These are phyloP conservation scores for Paecilomyces dactylethromorphus DNA, from an alignment of 2,329 filamentous ascomycete species.

Conservation along the genomic window DNA sequence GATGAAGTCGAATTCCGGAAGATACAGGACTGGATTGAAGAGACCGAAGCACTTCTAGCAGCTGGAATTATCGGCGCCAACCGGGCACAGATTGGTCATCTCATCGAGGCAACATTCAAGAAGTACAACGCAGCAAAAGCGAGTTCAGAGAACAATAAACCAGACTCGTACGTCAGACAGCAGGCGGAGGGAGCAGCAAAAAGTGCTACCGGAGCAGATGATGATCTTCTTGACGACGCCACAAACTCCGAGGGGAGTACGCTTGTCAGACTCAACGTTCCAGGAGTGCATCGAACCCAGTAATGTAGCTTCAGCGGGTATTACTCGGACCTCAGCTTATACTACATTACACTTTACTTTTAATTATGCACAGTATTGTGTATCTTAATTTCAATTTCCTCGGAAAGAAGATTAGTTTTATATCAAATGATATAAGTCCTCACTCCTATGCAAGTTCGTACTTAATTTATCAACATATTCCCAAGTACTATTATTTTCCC, in stretches of 20 bases:
- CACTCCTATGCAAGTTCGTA: too few relatives aligned
- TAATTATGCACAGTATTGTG: neutral
- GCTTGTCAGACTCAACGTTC: neutral
- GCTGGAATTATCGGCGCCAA: constrained; percentile 7
- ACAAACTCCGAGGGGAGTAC: neutral
- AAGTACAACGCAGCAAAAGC: constrained; percentile 8
- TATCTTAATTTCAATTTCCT: too few relatives aligned
- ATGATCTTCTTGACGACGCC: neutral
- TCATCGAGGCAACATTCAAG: constrained; percentile 8
- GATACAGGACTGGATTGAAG: constrained; percentile 50
- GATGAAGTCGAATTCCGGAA: constrained; percentile 42
- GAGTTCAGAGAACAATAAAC: constrained; percentile 8
- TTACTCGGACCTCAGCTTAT: neutral
- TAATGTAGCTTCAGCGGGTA: neutral
- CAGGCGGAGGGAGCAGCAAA: constrained; percentile 1
- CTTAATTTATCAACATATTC: too few relatives aligned
- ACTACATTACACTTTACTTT: neutral
- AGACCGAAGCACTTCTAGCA: constrained; percentile 18
- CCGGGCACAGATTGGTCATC: constrained; percentile 5
- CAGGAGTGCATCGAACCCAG: neutral
- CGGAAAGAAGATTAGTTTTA: too few relatives aligned
- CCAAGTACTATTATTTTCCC: too few relatives aligned
- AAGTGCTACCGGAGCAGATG: neutral
- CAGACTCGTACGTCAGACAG: constrained; percentile 3
- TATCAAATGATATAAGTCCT: too few relatives aligned